Evolutionary conservation across 768 basidiomycete species (phyloP), one percentile per base, ranked within the genome.

Genomic region (Xerocomellus chrysenteron): DNA sequence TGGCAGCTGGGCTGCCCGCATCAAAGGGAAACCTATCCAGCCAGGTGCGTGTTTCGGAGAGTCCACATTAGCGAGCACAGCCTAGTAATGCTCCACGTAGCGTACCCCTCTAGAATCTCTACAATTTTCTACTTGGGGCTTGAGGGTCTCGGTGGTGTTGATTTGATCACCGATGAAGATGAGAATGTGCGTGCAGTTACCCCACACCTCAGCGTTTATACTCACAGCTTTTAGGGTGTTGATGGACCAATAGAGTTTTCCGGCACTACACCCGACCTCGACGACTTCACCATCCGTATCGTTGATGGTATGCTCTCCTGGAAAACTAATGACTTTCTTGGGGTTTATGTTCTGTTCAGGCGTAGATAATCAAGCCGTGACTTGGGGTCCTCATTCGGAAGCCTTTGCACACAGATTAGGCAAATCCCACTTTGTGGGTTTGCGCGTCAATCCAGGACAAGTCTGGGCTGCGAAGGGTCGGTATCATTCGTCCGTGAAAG

Each of bases 391-490:
- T 19, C 82, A 86, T 66, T 76, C 81, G 1, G 72, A 82, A 41
- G 74, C 69, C 3, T 94, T 94, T 67, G 65, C 74, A 40, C 70
- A 84, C 16, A 80, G 82, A 26, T 74, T 87, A 35, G 90, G 86
- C 32, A 89, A 83, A 72, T 87, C 90, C 0, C 84, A 87, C 51
- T 88, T 81, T 63, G 55, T 84, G 0, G 92, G 92, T 3, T 78
- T 82, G 28, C 80, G 81, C 17, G 74, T 88, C 13, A 75, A 80
- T 8, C 68, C 80, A 5, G 89, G 86, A 14, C 77, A 80, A 21
- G 74, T 92, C n/a, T 96, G 94, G 94, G 78, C 85, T 74, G 92
- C 91, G 3, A 90, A 88, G 78, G 88, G 93, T 88, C 58, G 21
- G 66, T 52, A 13, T 43, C 12, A 2, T 52, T 45, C 37, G 19